These are phyloP conservation scores for Pseudopithomyces maydicus DNA, from an alignment of 2,329 filamentous ascomycete genomes.

Conservation along the genomic window DNA sequence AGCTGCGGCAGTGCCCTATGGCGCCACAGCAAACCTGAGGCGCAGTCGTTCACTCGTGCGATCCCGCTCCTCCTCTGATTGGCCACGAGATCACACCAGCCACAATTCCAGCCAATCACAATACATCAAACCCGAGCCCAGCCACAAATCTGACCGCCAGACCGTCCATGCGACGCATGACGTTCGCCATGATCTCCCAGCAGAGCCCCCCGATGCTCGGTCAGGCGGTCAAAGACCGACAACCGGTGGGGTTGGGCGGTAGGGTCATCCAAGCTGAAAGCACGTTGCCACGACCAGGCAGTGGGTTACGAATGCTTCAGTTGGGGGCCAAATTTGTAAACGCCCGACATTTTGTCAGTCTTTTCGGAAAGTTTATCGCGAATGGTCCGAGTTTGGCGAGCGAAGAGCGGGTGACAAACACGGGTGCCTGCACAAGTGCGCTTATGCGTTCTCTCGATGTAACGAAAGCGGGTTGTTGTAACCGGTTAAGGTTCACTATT, in stretches of 20 bases:
- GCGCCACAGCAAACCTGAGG: background rate
- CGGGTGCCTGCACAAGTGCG: constrained; percentile 11
- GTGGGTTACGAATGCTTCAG: constrained; percentile 4
- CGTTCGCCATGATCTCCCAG: background rate
- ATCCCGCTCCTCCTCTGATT: constrained; percentile 4
- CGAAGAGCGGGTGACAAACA: background rate
- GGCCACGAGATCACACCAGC: background rate
- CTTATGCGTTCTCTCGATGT: background rate
- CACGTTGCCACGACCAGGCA: constrained; percentile 13
- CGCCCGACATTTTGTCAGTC: background rate
- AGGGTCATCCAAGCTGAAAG: constrained; percentile 11
- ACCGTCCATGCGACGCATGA: constrained; percentile 6
- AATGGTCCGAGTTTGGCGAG: background rate
- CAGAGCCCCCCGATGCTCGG: constrained; percentile 9
- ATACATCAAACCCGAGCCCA: background rate
- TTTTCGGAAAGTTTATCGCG: background rate
- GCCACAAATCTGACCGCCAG: constrained; percentile 9
- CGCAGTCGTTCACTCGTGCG: constrained; percentile 7
- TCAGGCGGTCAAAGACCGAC: constrained; percentile 2
- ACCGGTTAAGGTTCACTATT: background rate
- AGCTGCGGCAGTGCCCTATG: background rate
- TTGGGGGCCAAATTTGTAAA: constrained; percentile 3
- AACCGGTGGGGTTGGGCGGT: background rate
- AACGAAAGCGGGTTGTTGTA: background rate
- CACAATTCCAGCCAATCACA: background rate